Percentiles rank a stretch among this genome's conserved stretches.
Conservation (phyloP, 257 asterid genomes). For the Linaria vulgaris region DNA sequence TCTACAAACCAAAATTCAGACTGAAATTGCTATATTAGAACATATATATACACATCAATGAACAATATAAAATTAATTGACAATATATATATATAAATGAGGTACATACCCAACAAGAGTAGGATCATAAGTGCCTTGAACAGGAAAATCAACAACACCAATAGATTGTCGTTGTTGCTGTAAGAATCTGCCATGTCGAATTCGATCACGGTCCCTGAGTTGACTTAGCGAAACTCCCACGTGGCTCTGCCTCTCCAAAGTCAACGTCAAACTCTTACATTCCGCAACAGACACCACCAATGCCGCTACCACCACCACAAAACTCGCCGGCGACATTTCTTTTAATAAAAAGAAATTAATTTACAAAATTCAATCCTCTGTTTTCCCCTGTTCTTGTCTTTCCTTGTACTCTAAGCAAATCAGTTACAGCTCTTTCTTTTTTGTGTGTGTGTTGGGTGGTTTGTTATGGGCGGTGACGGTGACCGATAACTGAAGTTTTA, state of each 20-base stretch:
- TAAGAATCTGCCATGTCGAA: conserved; percentile 69
- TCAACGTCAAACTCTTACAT: conserved; percentile 42
- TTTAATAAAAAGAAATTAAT: not conserved
- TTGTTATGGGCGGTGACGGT: not conserved
- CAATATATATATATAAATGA: too few relatives aligned
- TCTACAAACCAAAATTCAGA: too few relatives aligned
- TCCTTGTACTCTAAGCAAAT: conserved; percentile 37
- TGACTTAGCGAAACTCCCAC: conserved; percentile 55
- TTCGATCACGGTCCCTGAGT: conserved; percentile 63
- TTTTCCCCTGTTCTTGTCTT: conserved; percentile 22
- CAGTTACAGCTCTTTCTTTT: not conserved
- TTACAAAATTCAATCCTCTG: too few relatives aligned
- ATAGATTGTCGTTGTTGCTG: conserved; percentile 57
- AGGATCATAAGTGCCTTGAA: conserved; percentile 87
- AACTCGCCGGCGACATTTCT: conserved; percentile 40
- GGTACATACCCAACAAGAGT: conserved; percentile 76
- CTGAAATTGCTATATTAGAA: too few relatives aligned
- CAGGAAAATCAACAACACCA: conserved; percentile 80
- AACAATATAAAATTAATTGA: too few relatives aligned
- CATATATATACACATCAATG: too few relatives aligned
- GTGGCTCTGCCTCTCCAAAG: conserved; percentile 74
- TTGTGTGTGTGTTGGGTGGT: conserved; percentile 21
- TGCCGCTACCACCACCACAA: conserved; percentile 36
- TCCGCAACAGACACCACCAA: conserved; percentile 32
- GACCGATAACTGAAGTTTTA: conserved; percentile 33